Base-by-base conservation (phyloP, 345 rosid species). In the Cardamine chenopodiifolia region DNA sequence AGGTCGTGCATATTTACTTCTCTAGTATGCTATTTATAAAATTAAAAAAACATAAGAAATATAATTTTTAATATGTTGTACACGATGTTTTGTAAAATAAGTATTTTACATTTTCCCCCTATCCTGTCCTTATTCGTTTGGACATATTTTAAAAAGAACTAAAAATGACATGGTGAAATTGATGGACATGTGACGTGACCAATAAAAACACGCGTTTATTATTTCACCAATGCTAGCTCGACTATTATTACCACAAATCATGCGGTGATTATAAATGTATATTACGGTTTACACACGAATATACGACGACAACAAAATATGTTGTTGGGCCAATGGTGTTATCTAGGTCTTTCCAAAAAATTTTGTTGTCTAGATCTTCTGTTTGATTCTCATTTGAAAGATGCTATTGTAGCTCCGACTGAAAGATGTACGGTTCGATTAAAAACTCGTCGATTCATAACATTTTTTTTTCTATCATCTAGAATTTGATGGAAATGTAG, bases 51-150 rank as follows among this genome's bases (percentile, higher is more conserved):
- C 17, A 13, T 7, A 40, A 40, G 7, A 40, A 40, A 1, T 14
- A 1, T 40, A 13, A 13, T 3, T 4, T 40, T 39, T 40, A 40
- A 40, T 40, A 40, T 13, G n/a, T 25, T 14, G 45, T 13, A 35
- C 1, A 35, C 14, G 40, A 35, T 35, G 14, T 35, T 35, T 9
- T 31, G 34, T 31, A 31, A 31, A 37, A 10, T 2, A 37, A 37
- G 12, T 12, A 31, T 7, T 31, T 31, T 12, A 12, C 57, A 15
- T 15, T 26, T 55, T 28, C 2, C 3, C 34, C 14, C 2, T 31
- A 2, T 56, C 23, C 31, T 56, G 62, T 56, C 34, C 40, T 17
- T 56, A n/a, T 56, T 56, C 62, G 18, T 56, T 56, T 56, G 61
- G 61, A 56, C 39, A n/a, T 56, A 29, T 4, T 56, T 29, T n/a